A percentile compares a stretch with the other conserved stretches of the same genome.
Conservation (phyloP, 208 protist genomes). For the Leptomonas seymouri region DNA sequence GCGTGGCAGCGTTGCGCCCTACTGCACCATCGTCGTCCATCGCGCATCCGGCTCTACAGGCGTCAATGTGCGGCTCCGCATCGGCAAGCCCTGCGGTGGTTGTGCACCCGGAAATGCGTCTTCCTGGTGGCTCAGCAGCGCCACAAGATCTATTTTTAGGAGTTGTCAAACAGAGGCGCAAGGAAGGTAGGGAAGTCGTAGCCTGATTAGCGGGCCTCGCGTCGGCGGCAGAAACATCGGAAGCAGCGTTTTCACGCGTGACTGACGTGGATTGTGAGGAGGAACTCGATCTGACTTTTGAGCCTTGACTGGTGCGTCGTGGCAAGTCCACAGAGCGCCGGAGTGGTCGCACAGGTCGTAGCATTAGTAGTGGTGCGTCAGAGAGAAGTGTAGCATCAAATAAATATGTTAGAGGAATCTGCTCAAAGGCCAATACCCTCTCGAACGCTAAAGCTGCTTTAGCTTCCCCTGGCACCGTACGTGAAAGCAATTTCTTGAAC, state of each 20-base stretch:
- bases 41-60: too few relatives aligned
- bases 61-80: too few relatives aligned
- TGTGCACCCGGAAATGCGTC: too few relatives aligned
- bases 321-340: constrained; percentile 24
- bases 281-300: neutral
- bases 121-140: neutral
- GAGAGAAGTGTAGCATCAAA: neutral
- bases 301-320: constrained; percentile 1
- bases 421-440: neutral
- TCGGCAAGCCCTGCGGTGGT: too few relatives aligned
- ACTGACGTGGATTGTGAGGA: neutral
- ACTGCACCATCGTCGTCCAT: too few relatives aligned
- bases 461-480: too few relatives aligned
- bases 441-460: too few relatives aligned
- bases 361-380: constrained; percentile 4
- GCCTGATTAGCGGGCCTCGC: neutral
- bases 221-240: neutral
- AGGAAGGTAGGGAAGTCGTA: neutral
- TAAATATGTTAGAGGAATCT: constrained; percentile 5
- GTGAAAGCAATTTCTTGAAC: too few relatives aligned
- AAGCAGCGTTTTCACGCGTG: neutral
- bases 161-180: neutral
- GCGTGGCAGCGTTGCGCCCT: too few relatives aligned
- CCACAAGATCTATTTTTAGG: neutral
- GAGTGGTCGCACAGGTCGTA: constrained; percentile 20